phyloP scores from a whole-genome alignment of 306 rosid genomes.

The Arachis hypogaea region DNA sequence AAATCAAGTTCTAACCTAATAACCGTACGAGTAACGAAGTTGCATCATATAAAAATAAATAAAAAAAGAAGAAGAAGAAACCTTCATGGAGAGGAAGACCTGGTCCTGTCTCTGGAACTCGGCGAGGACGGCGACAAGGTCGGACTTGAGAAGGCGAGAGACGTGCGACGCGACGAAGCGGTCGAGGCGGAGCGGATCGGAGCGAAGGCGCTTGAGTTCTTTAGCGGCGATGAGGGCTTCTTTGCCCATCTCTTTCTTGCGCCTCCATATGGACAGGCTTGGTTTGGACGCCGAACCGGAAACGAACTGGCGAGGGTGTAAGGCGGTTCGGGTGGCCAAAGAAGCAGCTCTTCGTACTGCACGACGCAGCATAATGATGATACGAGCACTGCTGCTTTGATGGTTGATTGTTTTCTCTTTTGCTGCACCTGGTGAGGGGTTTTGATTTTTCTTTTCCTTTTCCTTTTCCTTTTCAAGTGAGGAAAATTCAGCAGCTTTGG shows the following conservation, averaged over 20 bases:
- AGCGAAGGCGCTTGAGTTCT: slow-evolving; percentile 72
- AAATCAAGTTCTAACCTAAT: too few species aligned
- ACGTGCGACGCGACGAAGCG: slow-evolving; percentile 67
- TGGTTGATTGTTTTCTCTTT: too few species aligned
- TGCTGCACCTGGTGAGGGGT: too few species aligned
- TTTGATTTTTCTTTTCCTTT: too few species aligned
- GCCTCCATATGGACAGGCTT: slow-evolving; percentile 94
- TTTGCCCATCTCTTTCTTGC: slow-evolving; percentile 90
- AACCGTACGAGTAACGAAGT: background rate
- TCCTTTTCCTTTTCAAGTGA: too few species aligned
- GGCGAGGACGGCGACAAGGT: slow-evolving; percentile 71
- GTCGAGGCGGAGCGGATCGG: slow-evolving; percentile 62
- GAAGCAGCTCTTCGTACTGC: slow-evolving; percentile 36
- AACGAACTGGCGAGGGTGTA: slow-evolving; percentile 17
- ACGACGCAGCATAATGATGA: slow-evolving; percentile 26
- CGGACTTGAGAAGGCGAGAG: slow-evolving; percentile 89
- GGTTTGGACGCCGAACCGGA: slow-evolving; percentile 66
- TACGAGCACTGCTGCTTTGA: too few species aligned
- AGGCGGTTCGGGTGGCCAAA: too few species aligned
- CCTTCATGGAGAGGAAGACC: slow-evolving; percentile 81
- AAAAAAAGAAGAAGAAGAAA: slow-evolving; percentile 7
- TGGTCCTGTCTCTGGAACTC: slow-evolving; percentile 80
- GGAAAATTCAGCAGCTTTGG: too few species aligned
- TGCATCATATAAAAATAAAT: background rate
- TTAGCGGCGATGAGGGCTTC: slow-evolving; percentile 78